phyloP scores from a whole-genome alignment of 371 early-diverging fungal genomes.

The Zopfochytrium polystomum region DNA sequence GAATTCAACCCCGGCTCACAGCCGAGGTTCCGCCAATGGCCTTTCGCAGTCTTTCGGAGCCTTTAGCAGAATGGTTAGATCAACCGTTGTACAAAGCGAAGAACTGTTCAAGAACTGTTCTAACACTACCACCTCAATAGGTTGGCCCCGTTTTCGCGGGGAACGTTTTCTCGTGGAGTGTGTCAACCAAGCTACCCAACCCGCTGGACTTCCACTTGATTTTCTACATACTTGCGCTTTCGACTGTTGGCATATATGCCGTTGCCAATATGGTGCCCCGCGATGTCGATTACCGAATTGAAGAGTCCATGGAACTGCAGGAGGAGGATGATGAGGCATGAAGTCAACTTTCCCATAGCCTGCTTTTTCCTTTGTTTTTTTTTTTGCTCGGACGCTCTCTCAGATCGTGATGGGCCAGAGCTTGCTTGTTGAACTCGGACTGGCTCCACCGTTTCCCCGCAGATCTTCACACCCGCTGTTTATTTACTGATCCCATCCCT shows the following conservation, averaged over 20 bases:
- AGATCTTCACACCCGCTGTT: too few relatives aligned
- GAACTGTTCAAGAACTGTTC: background rate
- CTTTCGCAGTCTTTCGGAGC: conserved; percentile 24
- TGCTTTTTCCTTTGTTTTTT: too few relatives aligned
- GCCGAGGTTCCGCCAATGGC: conserved; percentile 24
- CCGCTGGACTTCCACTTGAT: conserved; percentile 32
- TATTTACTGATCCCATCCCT: too few relatives aligned
- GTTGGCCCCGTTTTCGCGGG: conserved; percentile 24
- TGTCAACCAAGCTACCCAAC: conserved; percentile 5
- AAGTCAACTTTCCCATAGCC: too few relatives aligned
- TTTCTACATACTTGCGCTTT: conserved; percentile 20
- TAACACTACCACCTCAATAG: background rate
- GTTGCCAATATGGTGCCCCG: too few relatives aligned
- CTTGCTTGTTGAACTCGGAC: too few relatives aligned
- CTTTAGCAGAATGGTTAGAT: conserved; percentile 21
- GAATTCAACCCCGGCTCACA: conserved; percentile 15
- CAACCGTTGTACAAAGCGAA: background rate
- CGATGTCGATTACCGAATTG: too few relatives aligned
- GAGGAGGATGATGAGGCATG: too few relatives aligned
- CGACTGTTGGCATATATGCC: background rate
- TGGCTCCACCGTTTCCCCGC: too few relatives aligned
- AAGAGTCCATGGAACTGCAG: too few relatives aligned
- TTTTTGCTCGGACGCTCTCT: too few relatives aligned
- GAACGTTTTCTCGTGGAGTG: conserved; percentile 25
- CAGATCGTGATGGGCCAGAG: too few relatives aligned